These are phyloP conservation scores for Waitea zeae DNA, from an alignment of 1,284 basidiomycete species.

Conservation along the genomic window DNA sequence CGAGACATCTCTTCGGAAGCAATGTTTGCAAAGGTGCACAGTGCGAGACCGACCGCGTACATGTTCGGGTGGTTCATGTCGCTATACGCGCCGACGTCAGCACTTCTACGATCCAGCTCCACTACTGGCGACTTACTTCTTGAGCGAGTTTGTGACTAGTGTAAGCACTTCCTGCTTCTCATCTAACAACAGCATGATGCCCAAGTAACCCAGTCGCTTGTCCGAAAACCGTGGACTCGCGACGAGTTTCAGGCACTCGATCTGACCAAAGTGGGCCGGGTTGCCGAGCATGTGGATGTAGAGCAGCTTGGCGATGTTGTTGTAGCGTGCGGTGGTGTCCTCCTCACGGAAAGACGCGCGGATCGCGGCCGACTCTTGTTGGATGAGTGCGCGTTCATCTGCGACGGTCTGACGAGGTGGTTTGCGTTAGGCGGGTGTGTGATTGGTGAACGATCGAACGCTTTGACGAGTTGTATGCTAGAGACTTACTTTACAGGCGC, in stretches of 20 bases:
- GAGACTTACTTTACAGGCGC: slow-evolving; percentile 83
- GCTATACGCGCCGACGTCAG: slow-evolving; percentile 30
- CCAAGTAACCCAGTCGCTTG: slow-evolving; percentile 93
- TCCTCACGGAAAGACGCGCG: slow-evolving; percentile 97
- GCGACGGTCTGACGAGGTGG: slow-evolving; percentile 70
- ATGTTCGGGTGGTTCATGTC: slow-evolving; percentile 99
- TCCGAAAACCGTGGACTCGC: slow-evolving; percentile 96
- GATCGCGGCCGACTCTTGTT: slow-evolving; percentile 97
- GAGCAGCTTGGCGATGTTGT: slow-evolving; percentile 95
- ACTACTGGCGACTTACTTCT: slow-evolving; percentile 60
- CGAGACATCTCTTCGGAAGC: slow-evolving; percentile 98
- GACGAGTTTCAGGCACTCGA: slow-evolving; percentile 98
- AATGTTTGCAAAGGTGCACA: slow-evolving; percentile 98
- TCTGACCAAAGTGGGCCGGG: slow-evolving; percentile 98
- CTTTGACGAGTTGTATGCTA: too few relatives aligned
- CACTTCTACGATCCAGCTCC: slow-evolving; percentile 4
- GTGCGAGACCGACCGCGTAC: slow-evolving; percentile 94
- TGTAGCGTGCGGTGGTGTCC: slow-evolving; percentile 83
- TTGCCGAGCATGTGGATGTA: slow-evolving; percentile 99
- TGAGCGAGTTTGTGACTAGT: slow-evolving; percentile 94
- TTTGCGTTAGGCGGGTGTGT: slow-evolving; percentile 12
- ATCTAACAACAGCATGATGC: slow-evolving; percentile 95
- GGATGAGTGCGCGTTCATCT: slow-evolving; percentile 93
- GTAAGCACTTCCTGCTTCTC: slow-evolving; percentile 98
- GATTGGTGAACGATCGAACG: slow-evolving; percentile 7